Percentiles rank a stretch among this genome's conserved stretches.
Conservation (phyloP, 768 basidiomycete genomes). For the Termitomyces sp. region DNA sequence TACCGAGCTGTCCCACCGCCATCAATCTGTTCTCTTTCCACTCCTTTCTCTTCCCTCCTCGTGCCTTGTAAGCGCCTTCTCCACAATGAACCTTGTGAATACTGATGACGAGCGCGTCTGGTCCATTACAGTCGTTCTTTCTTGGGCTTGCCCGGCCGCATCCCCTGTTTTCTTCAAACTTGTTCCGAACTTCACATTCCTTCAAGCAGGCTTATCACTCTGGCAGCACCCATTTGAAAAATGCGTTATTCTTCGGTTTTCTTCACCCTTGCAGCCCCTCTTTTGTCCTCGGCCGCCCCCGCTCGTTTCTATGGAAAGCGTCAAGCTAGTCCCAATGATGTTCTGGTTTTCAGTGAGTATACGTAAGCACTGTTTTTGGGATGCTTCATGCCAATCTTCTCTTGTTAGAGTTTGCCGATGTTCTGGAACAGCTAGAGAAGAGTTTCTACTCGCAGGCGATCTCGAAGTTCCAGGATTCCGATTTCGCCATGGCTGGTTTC, state of each 20-base stretch:
- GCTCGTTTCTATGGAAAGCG: conserved; percentile 40
- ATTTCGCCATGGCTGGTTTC: conserved; percentile 70
- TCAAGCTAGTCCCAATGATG: conserved; percentile 41
- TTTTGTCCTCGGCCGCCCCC: conserved; percentile 51
- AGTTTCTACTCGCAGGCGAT: conserved; percentile 69
- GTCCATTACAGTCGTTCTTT: conserved; percentile 38
- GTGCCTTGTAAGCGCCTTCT: conserved; percentile 35
- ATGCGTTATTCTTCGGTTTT: conserved; percentile 51
- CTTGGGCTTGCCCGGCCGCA: conserved; percentile 73
- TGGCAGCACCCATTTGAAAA: conserved; percentile 32
- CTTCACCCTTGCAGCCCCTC: conserved; percentile 41
- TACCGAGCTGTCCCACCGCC: conserved; percentile 19
- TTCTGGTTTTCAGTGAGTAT: conserved; percentile 61
- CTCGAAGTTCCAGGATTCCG: conserved; percentile 57
- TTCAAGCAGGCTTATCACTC: conserved; percentile 43
- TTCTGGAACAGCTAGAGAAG: conserved; percentile 72
- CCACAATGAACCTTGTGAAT: background rate
- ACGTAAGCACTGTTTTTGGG: background rate
- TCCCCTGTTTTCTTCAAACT: conserved; percentile 45
- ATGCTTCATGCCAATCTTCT: background rate
- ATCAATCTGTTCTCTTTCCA: conserved; percentile 24
- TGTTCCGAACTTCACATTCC: conserved; percentile 33
- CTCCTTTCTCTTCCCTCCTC: conserved; percentile 31
- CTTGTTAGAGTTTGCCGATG: conserved; percentile 67
- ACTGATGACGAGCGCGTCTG: conserved; percentile 11